A percentile compares a stretch with the other conserved stretches of the same genome.
phyloP scores from a whole-genome alignment of 1,284 basidiomycete genomes.

The Leccinum fallax region DNA sequence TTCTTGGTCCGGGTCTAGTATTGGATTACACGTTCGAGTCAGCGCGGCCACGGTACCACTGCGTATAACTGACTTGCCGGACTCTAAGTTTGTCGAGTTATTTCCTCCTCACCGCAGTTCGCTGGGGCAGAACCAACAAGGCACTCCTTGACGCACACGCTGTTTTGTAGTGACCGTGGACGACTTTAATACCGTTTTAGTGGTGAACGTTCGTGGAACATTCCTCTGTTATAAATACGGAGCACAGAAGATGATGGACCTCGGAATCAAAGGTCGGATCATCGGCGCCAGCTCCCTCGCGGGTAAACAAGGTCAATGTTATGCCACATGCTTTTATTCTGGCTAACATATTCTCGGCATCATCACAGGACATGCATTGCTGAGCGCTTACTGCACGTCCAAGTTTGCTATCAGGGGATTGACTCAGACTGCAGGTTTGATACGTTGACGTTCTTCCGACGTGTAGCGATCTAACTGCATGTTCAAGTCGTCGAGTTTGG shows the following conservation, averaged over 20 bases:
- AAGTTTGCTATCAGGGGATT: slow-evolving; percentile 40
- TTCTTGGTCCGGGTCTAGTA: too few relatives aligned
- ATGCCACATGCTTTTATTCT: background rate
- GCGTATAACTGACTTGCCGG: too few relatives aligned
- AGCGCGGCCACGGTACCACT: too few relatives aligned
- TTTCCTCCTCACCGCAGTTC: background rate
- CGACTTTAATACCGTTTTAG: slow-evolving; percentile 30
- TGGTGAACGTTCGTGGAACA: slow-evolving; percentile 38
- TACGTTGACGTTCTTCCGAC: background rate
- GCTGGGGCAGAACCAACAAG: too few relatives aligned
- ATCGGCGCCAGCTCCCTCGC: slow-evolving; percentile 41
- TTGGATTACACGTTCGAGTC: too few relatives aligned
- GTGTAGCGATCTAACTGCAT: slow-evolving; percentile 4
- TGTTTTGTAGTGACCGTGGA: slow-evolving; percentile 25
- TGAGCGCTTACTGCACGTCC: slow-evolving; percentile 32
- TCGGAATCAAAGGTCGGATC: slow-evolving; percentile 41
- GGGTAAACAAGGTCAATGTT: slow-evolving; percentile 34
- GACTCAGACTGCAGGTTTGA: slow-evolving; percentile 31
- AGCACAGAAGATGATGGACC: slow-evolving; percentile 41
- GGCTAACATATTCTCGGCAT: background rate
- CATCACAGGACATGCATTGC: slow-evolving; percentile 18
- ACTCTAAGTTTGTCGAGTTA: background rate
- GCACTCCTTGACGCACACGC: background rate
- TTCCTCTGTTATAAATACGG: slow-evolving; percentile 43
- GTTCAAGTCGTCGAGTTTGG: slow-evolving; percentile 43